Base-by-base conservation (phyloP, 176 grass and related monocot species). In the Miscanthus lutarioriparius region DNA sequence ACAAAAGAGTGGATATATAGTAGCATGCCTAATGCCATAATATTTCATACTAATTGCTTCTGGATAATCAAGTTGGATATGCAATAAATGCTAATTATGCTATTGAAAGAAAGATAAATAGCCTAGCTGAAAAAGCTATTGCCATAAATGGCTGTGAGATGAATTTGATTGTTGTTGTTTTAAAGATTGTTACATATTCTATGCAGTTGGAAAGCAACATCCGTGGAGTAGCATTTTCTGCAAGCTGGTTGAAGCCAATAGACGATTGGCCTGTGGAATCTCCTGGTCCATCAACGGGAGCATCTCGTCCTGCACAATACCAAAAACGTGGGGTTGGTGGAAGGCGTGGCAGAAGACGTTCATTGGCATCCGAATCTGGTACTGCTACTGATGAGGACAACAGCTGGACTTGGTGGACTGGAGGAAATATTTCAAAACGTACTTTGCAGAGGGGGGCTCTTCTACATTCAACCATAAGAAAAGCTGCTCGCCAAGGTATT, bases 401-500 rank as follows among this genome's bases (percentile, higher is more conserved):
- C 82, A 92, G 83, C 82, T 89, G 91, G 91, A 91, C 89, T 36
- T 99, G 97, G 97, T 92, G 93, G 93, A 89, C 90, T 0, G 86
- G 93, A 65, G 97, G 97, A 79, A 79, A 87, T 81, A 70, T 99
- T 54, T 96, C 91, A 43, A 94, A 96, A 72, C 44, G 77, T 94
- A 83, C 94, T 87, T 83, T 92, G 44, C 97, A 94, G 78, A 92
- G 80, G 88, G 89, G 85, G 13, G 48, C 81, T 90, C 74, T 99
- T 86, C 80, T 80, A 16, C 72, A 62, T 88, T 80, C 59, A 3
- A 51, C 62, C 63, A 45, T 81, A 74, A 90, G 85, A 87, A 99
- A 92, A 95, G 91, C 90, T 86, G 96, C 96, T 86, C 93, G 93
- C 79, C 93, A 99, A 92, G 96, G 96, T 99, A 93, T 82, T 72